Base-by-base conservation (phyloP, 495 filamentous ascomycete genomes). In the Talaromyces ruber region DNA sequence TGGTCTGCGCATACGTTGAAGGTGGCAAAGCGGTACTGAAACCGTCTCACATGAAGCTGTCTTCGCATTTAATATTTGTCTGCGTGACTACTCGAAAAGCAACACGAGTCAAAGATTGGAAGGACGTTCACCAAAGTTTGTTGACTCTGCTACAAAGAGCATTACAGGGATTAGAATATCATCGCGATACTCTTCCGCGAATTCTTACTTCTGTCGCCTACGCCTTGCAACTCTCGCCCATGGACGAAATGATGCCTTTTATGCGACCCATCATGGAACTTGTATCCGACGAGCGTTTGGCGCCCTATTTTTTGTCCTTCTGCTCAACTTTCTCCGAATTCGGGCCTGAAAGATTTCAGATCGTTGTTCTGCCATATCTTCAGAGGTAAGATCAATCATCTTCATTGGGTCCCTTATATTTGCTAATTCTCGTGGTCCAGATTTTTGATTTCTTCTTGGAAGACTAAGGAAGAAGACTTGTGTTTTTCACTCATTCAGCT, bases 31-130 rank as follows among this genome's bases (percentile, higher is more conserved):
- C 74, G 21, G 64, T 67, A 5, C 58, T 70, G n/a, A 64, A 66
- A 29, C 73, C 73, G 7, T 67, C 74, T 25, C 76, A 80, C 39
- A 69, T 85, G 8, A 71, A 75, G 3, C 67, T 88, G 28, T 84
- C 81, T 51, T 77, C 84, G 29, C 81, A 81, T 45, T 66, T 93
- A 6, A 71, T 97, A 6, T 90, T 90, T 32, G 75, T 84, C 4
- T 78, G 85, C 65, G 79, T 86, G 21, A 84, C 88, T 51, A 92
- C 92, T 9, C 79, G 93, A 47, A 93, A 89, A 68, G 94, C 91
- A 6, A 74, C 77, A 53, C 83, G 94, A 62, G 82, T 97, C 39
- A 72, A 73, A 55, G 78, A 88, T 63, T 98, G 94, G 94, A 76
- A 79, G 21, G 62, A 74, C 2, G 72, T 93, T 18, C 78, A 91